These are phyloP conservation scores for Podospora sp. DNA, from an alignment of 495 filamentous ascomycete species.

Conservation along the genomic window DNA sequence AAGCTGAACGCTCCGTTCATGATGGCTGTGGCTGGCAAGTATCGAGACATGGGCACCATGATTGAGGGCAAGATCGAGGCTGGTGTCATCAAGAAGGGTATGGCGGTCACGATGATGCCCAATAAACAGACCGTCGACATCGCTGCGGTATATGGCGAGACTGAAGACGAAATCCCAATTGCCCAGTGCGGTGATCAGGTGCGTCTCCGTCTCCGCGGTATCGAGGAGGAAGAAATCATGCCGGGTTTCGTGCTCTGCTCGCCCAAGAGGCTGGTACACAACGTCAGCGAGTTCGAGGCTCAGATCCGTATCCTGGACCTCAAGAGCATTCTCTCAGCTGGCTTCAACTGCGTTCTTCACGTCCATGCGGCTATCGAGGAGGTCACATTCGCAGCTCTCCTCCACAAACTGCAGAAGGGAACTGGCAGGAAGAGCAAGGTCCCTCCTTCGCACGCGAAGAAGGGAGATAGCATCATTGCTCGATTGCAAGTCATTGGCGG, in stretches of 20 bases:
- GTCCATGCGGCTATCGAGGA: constrained; percentile 94
- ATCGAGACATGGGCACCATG: constrained; percentile 96
- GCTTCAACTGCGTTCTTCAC: constrained; percentile 90
- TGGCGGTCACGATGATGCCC: constrained; percentile 88
- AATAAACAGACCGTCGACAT: constrained; percentile 80
- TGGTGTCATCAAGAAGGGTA: constrained; percentile 83
- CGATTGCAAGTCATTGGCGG: constrained; percentile 82
- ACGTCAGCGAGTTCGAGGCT: constrained; percentile 87
- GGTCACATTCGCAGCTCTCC: constrained; percentile 79
- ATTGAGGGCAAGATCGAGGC: constrained; percentile 96
- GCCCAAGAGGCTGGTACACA: constrained; percentile 86
- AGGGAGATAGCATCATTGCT: constrained; percentile 91
- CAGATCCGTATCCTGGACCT: constrained; percentile 96
- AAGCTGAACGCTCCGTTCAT: constrained; percentile 98
- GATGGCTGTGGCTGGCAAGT: constrained; percentile 97
- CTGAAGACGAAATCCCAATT: constrained; percentile 82
- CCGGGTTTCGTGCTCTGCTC: constrained; percentile 96
- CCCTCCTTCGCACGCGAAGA: constrained; percentile 88
- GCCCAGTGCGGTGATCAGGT: constrained; percentile 94
- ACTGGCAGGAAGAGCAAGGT: constrained; percentile 92
- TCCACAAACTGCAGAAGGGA: constrained; percentile 96
- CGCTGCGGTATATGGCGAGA: constrained; percentile 88
- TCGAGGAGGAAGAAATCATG: constrained; percentile 95
- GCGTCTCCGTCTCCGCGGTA: constrained; percentile 84
- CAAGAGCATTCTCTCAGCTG: constrained; percentile 79